Percentiles rank a stretch among this genome's conserved stretches.
Conservation (phyloP, 345 rosid species). For the Moricandia moricandioides region DNA sequence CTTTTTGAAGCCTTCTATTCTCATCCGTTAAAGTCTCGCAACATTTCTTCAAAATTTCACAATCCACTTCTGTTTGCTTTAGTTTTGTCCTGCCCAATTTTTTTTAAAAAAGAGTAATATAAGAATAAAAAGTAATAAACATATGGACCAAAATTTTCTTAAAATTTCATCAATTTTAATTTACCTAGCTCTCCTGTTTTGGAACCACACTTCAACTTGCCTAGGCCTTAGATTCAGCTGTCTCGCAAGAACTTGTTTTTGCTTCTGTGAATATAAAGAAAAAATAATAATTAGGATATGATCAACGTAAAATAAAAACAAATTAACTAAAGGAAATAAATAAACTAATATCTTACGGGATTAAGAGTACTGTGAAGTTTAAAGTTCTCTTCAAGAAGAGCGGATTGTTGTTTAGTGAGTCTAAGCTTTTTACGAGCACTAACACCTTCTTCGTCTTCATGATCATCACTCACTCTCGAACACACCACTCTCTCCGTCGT, state of each 20-base stretch:
- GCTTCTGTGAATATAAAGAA: constrained; percentile 51
- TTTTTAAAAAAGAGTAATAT: not conserved
- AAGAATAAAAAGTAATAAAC: not conserved
- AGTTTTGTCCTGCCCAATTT: constrained; percentile 85
- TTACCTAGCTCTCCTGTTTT: constrained; percentile 97
- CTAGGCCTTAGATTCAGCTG: constrained; percentile 87
- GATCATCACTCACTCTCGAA: constrained; percentile 45
- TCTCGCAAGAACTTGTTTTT: constrained; percentile 84
- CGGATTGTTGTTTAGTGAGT: constrained; percentile 87
- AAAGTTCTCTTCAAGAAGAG: constrained; percentile 91
- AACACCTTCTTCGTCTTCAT: constrained; percentile 53
- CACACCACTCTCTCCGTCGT: constrained; percentile 36
- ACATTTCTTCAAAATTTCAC: constrained; percentile 83
- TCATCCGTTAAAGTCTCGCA: constrained; percentile 90
- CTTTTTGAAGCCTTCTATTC: constrained; percentile 91
- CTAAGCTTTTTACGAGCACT: constrained; percentile 89
- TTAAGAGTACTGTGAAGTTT: constrained; percentile 91
- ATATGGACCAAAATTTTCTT: not conserved
- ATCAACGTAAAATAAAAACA: not conserved
- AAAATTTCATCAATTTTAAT: not conserved
- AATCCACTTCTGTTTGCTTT: constrained; percentile 98
- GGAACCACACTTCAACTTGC: constrained; percentile 99
- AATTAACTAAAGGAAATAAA: not conserved
- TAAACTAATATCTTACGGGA: constrained; percentile 55
- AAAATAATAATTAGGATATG: not conserved